These are phyloP conservation scores for Dillenia turbinata DNA, from an alignment of 164 flowering plant species.

Conservation along the genomic window DNA sequence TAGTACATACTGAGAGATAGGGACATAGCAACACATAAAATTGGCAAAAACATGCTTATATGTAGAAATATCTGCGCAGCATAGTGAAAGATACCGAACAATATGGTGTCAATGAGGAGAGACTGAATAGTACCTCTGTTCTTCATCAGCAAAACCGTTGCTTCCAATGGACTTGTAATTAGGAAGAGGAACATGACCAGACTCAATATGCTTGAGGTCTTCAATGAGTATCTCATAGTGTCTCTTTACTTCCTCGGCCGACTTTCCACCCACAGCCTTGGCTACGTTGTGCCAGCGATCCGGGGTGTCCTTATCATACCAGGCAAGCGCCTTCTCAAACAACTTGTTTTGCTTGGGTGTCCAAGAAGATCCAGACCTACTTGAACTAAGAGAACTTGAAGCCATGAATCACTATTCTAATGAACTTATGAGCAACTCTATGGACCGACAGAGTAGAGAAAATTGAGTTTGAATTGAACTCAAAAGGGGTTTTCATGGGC, in stretches of 20 bases:
- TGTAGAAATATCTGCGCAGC: no score
- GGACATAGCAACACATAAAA: no score
- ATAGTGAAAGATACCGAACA: no score
- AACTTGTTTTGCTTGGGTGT: conserved; percentile 35
- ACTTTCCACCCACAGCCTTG: conserved; percentile 35
- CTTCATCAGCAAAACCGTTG: conserved; percentile 1
- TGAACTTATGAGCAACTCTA: background rate
- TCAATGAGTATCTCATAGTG: conserved; percentile 27
- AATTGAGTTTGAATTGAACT: background rate
- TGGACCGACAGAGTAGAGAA: background rate
- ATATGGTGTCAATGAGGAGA: background rate
- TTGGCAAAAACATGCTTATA: no score
- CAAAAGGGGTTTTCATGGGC: conserved; percentile 12
- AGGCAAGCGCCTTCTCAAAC: conserved; percentile 40
- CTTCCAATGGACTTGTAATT: conserved; percentile 16
- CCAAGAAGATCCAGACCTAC: conserved; percentile 23
- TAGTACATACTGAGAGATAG: no score
- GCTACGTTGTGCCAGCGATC: conserved; percentile 39
- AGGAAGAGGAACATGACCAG: conserved; percentile 33
- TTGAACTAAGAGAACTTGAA: conserved; percentile 22
- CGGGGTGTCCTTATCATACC: conserved; percentile 29
- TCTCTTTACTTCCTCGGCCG: conserved; percentile 34
- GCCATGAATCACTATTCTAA: conserved; percentile 30
- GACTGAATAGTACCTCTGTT: conserved; percentile 9
- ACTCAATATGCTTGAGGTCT: conserved; percentile 33